Evolutionary conservation across 257 asterid species (phyloP).

Genomic region (Nicotiana tomentosiformis): DNA sequence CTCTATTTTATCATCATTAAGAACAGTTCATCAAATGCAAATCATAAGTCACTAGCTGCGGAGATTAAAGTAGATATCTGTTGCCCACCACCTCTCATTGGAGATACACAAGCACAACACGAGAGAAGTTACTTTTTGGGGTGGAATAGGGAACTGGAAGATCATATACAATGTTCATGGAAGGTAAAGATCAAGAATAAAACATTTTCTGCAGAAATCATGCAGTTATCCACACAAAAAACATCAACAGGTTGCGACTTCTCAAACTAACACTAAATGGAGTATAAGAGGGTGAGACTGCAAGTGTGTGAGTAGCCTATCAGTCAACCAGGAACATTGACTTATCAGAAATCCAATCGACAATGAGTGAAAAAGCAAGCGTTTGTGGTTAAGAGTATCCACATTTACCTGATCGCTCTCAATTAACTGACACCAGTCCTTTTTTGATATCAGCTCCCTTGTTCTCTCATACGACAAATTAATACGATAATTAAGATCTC

Average conservation of each 20-base stretch:
- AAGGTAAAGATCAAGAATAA: neutral
- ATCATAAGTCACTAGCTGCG: neutral
- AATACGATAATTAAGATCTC: constrained; percentile 90
- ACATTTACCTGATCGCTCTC: constrained; percentile 70
- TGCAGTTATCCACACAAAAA: neutral
- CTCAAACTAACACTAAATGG: neutral
- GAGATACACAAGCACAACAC: constrained; percentile 6
- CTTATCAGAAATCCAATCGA: neutral
- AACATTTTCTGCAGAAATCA: neutral
- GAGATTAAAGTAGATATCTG: neutral
- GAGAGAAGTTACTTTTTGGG: neutral
- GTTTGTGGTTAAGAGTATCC: neutral
- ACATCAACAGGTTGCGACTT: neutral
- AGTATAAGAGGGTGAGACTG: neutral
- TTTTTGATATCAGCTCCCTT: constrained; percentile 52
- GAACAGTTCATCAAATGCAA: neutral
- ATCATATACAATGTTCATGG: neutral
- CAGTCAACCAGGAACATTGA: constrained; percentile 7
- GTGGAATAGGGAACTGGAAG: neutral
- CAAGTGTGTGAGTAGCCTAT: neutral
- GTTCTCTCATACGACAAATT: constrained; percentile 72
- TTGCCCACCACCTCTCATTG: neutral
- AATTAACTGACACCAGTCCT: constrained; percentile 64
- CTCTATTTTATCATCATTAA: neutral
- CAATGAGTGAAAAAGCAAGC: neutral